phyloP scores from a whole-genome alignment of 768 basidiomycete species.

The Boletus edulis region DNA sequence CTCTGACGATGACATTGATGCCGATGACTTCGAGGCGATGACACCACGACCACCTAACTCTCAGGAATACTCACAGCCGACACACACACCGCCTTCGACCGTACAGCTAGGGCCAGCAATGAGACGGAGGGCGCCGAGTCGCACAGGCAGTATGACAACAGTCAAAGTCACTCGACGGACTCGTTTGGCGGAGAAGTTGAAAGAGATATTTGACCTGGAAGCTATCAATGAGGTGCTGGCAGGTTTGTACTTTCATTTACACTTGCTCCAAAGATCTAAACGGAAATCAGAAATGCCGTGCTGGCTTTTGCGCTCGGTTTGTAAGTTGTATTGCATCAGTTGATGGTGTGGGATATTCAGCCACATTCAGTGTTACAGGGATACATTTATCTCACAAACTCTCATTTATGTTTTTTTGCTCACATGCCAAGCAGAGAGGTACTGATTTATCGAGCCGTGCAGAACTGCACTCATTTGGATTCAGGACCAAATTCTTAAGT shows the following conservation, averaged over 20 bases:
- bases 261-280: slow-evolving; percentile 1
- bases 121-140: slow-evolving; percentile 31
- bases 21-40: slow-evolving; percentile 56
- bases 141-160: slow-evolving; percentile 68
- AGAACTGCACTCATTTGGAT: slow-evolving; percentile 11
- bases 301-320: slow-evolving; percentile 85
- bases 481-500: slow-evolving; percentile 91
- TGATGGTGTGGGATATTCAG: not conserved
- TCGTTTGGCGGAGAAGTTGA: slow-evolving; percentile 82
- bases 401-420: slow-evolving; percentile 94
- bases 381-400: slow-evolving; percentile 94
- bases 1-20: slow-evolving; percentile 54
- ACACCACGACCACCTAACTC: slow-evolving; percentile 40
- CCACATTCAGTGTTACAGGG: slow-evolving; percentile 78
- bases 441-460: slow-evolving; percentile 10
- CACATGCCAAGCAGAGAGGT: slow-evolving; percentile 92
- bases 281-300: slow-evolving; percentile 77
- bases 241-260: slow-evolving; percentile 43
- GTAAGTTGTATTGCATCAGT: slow-evolving; percentile 48
- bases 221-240: slow-evolving; percentile 83
- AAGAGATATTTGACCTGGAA: slow-evolving; percentile 81
- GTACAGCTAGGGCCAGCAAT: slow-evolving; percentile 19
- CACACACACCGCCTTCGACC: slow-evolving; percentile 1
- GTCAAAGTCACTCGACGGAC: slow-evolving; percentile 65
- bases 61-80: slow-evolving; percentile 9